A percentile compares a stretch with the other conserved stretches of the same genome.
Conservation (phyloP, 805 yeast genomes). For the Clavispora fructus region DNA sequence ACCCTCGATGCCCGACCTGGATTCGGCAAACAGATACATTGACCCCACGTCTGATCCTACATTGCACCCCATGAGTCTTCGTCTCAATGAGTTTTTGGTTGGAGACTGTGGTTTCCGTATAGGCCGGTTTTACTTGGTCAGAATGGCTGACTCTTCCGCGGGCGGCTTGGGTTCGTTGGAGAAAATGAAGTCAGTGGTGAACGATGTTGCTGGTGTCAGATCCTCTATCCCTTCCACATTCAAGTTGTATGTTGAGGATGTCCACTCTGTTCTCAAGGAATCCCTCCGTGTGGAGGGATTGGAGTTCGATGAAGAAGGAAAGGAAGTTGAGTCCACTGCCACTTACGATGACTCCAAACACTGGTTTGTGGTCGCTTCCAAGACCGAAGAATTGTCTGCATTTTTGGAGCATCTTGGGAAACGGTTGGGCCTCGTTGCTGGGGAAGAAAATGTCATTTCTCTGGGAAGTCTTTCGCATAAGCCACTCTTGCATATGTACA, state of each 20-base stretch:
- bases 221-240: conserved; percentile 23
- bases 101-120: conserved; percentile 38
- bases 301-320: conserved; percentile 30
- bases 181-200: conserved; percentile 26
- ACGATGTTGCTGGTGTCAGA: conserved; percentile 5
- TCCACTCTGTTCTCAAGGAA: conserved; percentile 25
- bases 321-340: conserved; percentile 16
- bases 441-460: conserved; percentile 6
- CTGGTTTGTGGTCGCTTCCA: conserved; percentile 36
- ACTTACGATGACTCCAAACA: conserved; percentile 9
- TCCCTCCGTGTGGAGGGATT: conserved; percentile 26
- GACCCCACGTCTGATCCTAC: conserved; percentile 38
- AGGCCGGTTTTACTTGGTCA: conserved; percentile 35
- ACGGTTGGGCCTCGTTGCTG: conserved; percentile 16
- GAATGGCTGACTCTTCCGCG: conserved; percentile 28
- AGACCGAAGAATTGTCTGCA: conserved; percentile 19
- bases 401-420: conserved; percentile 22
- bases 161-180: conserved; percentile 35
- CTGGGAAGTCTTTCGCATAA: conserved; percentile 20
- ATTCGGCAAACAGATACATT: conserved; percentile 19
- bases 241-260: conserved; percentile 39
- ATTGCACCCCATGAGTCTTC: conserved; percentile 25
- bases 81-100: conserved; percentile 30
- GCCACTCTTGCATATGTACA: conserved; percentile 24
- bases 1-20: conserved; percentile 2